These are phyloP conservation scores for Clavispora asparagi DNA, from an alignment of 805 yeast genomes.

Conservation along the genomic window DNA sequence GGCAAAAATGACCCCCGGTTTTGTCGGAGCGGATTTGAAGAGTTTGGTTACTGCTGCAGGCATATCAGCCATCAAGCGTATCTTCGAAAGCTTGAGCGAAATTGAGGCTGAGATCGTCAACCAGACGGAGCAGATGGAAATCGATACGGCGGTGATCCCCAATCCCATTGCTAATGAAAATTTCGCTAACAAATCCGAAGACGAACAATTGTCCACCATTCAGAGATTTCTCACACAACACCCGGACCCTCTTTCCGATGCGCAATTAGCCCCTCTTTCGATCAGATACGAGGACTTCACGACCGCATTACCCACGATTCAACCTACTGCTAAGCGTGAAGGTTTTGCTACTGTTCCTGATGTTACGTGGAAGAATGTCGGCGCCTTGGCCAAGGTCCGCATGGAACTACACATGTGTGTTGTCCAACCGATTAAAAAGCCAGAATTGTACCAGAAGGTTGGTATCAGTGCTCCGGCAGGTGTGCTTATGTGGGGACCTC, in stretches of 20 bases:
- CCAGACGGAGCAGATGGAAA: conserved; percentile 26
- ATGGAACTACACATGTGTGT: conserved; percentile 95
- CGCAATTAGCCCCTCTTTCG: conserved; percentile 69
- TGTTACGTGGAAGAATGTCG: conserved; percentile 92
- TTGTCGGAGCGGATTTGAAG: conserved; percentile 94
- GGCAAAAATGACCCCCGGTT: conserved; percentile 95
- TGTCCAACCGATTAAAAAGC: conserved; percentile 92
- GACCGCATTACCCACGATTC: conserved; percentile 84
- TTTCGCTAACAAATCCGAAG: conserved; percentile 30
- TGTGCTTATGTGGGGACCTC: conserved; percentile 98
- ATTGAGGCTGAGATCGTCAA: conserved; percentile 27
- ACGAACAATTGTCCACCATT: conserved; percentile 51
- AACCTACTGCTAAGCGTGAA: conserved; percentile 96
- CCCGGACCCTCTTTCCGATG: conserved; percentile 73
- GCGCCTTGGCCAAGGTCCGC: conserved; percentile 76
- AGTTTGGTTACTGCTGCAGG: conserved; percentile 96
- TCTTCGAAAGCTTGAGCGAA: conserved; percentile 58
- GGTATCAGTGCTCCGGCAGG: conserved; percentile 98
- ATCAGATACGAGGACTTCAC: conserved; percentile 78
- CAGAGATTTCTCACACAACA: conserved; percentile 67
- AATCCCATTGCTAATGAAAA: conserved; percentile 1
- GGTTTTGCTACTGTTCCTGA: conserved; percentile 99
- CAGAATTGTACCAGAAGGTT: conserved; percentile 81
- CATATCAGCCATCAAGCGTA: conserved; percentile 86
- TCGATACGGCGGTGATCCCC: conserved; percentile 16